A percentile compares a stretch with the other conserved stretches of the same genome.
These are phyloP conservation scores for Verticillium isaacii DNA, from an alignment of 2,329 filamentous ascomycete genomes.

Conservation along the genomic window DNA sequence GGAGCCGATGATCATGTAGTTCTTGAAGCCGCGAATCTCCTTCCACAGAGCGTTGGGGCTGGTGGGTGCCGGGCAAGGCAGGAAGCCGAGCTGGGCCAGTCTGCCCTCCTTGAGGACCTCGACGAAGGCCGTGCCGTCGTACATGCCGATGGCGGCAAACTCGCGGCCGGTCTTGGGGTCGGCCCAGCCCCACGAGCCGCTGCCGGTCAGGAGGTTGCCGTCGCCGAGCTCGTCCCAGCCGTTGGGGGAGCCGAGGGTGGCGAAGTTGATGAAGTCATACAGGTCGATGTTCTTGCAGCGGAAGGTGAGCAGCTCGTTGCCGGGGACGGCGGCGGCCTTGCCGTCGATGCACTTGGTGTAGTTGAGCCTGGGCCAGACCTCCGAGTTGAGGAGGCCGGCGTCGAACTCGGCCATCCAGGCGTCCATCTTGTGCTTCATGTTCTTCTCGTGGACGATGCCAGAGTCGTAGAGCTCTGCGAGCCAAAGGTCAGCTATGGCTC, in stretches of 20 bases:
- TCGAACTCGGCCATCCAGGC: conserved; percentile 13
- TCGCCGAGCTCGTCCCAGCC: conserved; percentile 7
- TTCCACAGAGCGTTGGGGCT: conserved; percentile 17
- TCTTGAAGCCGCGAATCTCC: conserved; percentile 25
- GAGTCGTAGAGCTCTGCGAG: conserved; percentile 20
- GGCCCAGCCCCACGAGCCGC: conserved; percentile 36
- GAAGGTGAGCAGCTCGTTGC: conserved; percentile 15
- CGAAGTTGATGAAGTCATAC: conserved; percentile 49
- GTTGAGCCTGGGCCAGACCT: conserved; percentile 15
- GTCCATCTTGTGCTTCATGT: conserved; percentile 9
- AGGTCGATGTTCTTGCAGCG: conserved; percentile 35
- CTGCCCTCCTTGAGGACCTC: conserved; percentile 34
- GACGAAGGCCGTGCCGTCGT: conserved; percentile 36
- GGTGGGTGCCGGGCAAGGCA: conserved; percentile 15
- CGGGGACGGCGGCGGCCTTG: conserved; percentile 15
- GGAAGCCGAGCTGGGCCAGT: conserved; percentile 34
- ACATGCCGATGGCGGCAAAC: conserved; percentile 13
- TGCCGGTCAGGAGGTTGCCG: conserved; percentile 16
- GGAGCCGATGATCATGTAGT: conserved; percentile 25
- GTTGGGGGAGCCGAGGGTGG: conserved; percentile 40
- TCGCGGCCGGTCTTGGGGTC: conserved; percentile 28
- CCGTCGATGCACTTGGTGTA: conserved; percentile 18
- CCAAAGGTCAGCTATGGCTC: not conserved
- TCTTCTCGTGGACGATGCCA: conserved; percentile 21
- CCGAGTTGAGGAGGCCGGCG: conserved; percentile 15